Percentiles rank a stretch among this genome's conserved stretches.
Conservation (phyloP, 331 rosid species). For the Malus hybrid region DNA sequence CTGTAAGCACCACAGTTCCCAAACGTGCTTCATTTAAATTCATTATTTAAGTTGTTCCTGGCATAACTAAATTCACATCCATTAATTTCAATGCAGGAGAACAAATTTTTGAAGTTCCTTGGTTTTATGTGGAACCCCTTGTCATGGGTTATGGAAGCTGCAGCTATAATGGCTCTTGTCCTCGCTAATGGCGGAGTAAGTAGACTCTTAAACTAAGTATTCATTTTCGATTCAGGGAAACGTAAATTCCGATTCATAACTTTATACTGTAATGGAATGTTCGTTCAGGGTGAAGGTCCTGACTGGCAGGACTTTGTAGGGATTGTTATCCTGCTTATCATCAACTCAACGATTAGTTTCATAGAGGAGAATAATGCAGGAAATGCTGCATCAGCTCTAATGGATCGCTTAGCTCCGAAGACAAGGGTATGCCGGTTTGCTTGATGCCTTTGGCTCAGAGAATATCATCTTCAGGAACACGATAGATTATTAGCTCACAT, state of each 20-base stretch:
- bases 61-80: background rate
- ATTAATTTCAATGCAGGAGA: constrained; percentile 48
- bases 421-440: constrained; percentile 40
- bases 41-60: background rate
- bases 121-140: constrained; percentile 90
- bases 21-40: background rate
- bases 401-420: constrained; percentile 82
- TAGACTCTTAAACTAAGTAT: constrained; percentile 3
- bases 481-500: background rate
- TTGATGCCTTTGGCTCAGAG: background rate
- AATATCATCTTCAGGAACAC: background rate
- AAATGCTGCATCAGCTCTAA: constrained; percentile 72
- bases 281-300: constrained; percentile 71
- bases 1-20: constrained; percentile 23
- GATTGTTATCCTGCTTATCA: constrained; percentile 55
- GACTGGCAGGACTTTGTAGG: constrained; percentile 91
- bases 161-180: constrained; percentile 78
- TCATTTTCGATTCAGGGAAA: background rate
- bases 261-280: constrained; percentile 9
- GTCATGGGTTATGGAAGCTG: constrained; percentile 98
- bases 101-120: constrained; percentile 66
- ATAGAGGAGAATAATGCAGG: constrained; percentile 87
- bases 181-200: constrained; percentile 92
- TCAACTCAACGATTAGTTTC: constrained; percentile 83
- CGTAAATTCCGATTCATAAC: background rate